Conservation (phyloP, 805 yeast genomes). For the Spathaspora girioi region DNA sequence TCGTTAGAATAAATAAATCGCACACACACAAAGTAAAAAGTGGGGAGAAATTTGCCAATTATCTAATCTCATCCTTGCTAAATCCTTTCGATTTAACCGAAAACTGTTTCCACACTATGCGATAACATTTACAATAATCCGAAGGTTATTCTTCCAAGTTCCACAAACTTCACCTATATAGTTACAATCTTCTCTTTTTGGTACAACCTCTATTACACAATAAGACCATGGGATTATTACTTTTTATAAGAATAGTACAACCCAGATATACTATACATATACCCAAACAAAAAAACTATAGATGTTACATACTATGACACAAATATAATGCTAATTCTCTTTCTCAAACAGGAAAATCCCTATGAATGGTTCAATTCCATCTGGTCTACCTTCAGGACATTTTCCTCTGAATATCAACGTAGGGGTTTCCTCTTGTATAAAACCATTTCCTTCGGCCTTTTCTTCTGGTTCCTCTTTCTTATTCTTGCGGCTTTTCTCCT, state of each 20-base stretch:
- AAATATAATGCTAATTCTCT: constrained; percentile 14
- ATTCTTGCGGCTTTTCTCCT: not conserved
- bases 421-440: constrained; percentile 39
- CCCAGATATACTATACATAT: not conserved
- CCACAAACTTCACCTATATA: no score
- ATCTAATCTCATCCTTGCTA: not conserved
- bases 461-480: constrained; percentile 3
- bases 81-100: not conserved
- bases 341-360: constrained; percentile 53
- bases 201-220: no score
- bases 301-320: not conserved
- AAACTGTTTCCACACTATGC: no score
- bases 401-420: constrained; percentile 47
- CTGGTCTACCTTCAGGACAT: constrained; percentile 53
- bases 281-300: not conserved
- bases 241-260: no score
- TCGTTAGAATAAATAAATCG: not conserved
- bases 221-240: no score
- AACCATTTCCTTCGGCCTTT: constrained; percentile 19
- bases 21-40: not conserved
- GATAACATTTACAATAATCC: no score
- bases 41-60: not conserved
- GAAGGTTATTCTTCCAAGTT: no score
- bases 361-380: constrained; percentile 49
- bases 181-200: no score